A percentile compares a stretch with the other conserved stretches of the same genome.
phyloP scores from a whole-genome alignment of 352 stramenopile species.

The Pythium periplocum region DNA sequence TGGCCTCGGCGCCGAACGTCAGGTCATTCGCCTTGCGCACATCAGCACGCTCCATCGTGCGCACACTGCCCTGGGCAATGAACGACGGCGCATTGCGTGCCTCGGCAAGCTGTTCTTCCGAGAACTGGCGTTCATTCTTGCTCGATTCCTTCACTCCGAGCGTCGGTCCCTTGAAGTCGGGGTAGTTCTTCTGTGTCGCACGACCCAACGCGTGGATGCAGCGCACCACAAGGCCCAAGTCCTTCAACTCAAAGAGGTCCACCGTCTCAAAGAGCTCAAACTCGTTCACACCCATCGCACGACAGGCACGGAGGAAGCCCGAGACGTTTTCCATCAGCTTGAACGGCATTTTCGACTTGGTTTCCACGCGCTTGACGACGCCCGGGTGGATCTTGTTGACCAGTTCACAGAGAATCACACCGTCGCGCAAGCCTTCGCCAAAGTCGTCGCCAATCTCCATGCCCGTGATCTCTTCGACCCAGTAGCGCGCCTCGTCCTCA shows the following conservation, averaged over 20 bases:
- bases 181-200: slow-evolving; percentile 70
- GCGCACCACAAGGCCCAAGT: slow-evolving; percentile 74
- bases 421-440: slow-evolving; percentile 67
- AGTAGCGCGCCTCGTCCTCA: slow-evolving; percentile 79
- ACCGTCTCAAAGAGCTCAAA: slow-evolving; percentile 89
- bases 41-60: slow-evolving; percentile 59
- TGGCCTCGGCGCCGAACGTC: slow-evolving; percentile 70
- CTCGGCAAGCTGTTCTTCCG: slow-evolving; percentile 55
- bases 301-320: slow-evolving; percentile 77
- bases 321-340: slow-evolving; percentile 92
- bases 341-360: slow-evolving; percentile 87
- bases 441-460: slow-evolving; percentile 79
- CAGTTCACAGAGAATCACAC: slow-evolving; percentile 77
- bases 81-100: slow-evolving; percentile 54
- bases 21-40: slow-evolving; percentile 53
- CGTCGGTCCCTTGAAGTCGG: slow-evolving; percentile 62
- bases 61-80: slow-evolving; percentile 65
- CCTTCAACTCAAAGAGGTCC: slow-evolving; percentile 88
- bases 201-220: slow-evolving; percentile 74
- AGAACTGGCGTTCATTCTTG: slow-evolving; percentile 75
- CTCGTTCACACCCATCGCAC: slow-evolving; percentile 83
- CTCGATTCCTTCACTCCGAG: slow-evolving; percentile 78
- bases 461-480: slow-evolving; percentile 80
- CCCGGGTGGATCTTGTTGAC: slow-evolving; percentile 77
- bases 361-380: slow-evolving; percentile 67